phyloP scores from a whole-genome alignment of 441 rosid genomes.

The Bruguiera hainesii region DNA sequence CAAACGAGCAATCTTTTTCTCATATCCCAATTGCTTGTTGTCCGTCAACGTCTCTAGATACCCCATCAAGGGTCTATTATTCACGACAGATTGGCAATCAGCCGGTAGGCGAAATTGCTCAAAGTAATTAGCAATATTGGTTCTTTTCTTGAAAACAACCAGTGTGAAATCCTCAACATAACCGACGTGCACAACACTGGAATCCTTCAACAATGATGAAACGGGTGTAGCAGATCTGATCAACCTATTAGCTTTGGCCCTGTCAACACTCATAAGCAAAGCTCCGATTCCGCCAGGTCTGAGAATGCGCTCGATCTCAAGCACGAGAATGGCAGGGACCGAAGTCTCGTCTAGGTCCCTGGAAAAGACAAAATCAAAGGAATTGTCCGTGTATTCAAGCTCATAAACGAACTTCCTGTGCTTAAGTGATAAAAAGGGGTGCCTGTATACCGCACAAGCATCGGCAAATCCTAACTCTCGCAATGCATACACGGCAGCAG shows the following conservation, averaged over 20 bases:
- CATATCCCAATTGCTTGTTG: constrained; percentile 34
- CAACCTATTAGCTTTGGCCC: constrained; percentile 39
- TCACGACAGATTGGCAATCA: constrained; percentile 46
- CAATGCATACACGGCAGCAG: constrained; percentile 43
- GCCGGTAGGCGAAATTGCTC: constrained; percentile 42
- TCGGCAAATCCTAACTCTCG: constrained; percentile 51
- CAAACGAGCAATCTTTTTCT: constrained; percentile 41
- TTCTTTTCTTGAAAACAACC: constrained; percentile 57
- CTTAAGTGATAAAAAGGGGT: constrained; percentile 53
- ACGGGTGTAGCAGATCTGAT: constrained; percentile 52
- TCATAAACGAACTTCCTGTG: constrained; percentile 43
- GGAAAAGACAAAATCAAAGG: constrained; percentile 61
- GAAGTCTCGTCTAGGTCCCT: constrained; percentile 49
- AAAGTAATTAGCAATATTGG: constrained; percentile 30
- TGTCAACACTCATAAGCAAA: constrained; percentile 42
- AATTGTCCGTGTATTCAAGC: constrained; percentile 45
- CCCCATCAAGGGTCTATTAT: constrained; percentile 38
- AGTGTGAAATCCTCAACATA: constrained; percentile 43
- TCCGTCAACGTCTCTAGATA: constrained; percentile 53
- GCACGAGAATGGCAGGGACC: constrained; percentile 55
- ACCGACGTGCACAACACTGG: constrained; percentile 53
- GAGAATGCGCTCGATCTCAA: constrained; percentile 68
- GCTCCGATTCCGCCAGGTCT: constrained; percentile 68
- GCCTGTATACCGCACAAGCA: constrained; percentile 39
- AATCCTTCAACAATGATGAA: constrained; percentile 53